These are phyloP conservation scores for Metarhizium guizhouense DNA, from an alignment of 2,329 filamentous ascomycete species.

Conservation along the genomic window DNA sequence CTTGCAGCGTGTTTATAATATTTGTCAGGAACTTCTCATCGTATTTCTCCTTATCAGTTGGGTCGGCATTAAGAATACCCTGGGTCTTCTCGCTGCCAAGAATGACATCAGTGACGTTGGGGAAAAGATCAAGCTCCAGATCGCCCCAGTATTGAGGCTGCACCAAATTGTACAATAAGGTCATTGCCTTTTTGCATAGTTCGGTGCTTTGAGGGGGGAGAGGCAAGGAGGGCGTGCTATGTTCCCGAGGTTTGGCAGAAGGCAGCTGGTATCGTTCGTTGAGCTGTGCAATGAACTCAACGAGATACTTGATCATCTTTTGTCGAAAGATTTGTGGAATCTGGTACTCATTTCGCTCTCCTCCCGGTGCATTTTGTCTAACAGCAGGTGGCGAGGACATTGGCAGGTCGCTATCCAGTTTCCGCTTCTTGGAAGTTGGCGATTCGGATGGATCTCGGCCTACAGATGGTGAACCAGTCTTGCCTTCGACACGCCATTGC, in stretches of 20 bases:
- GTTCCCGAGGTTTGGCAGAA: constrained; percentile 56
- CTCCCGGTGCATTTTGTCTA: constrained; percentile 24
- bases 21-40: constrained; percentile 77
- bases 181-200: constrained; percentile 76
- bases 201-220: constrained; percentile 55
- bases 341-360: constrained; percentile 55
- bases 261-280: constrained; percentile 76
- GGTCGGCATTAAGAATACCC: constrained; percentile 48
- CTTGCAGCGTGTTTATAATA: constrained; percentile 89
- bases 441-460: constrained; percentile 49
- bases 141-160: constrained; percentile 88
- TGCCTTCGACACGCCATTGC: constrained; percentile 64
- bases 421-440: constrained; percentile 66
- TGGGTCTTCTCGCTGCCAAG: constrained; percentile 71
- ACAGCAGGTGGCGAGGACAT: constrained; percentile 46
- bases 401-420: constrained; percentile 54
- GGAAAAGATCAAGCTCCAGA: constrained; percentile 82
- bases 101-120: constrained; percentile 80
- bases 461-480: constrained; percentile 19
- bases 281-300: constrained; percentile 87
- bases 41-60: constrained; percentile 59
- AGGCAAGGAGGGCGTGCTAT: constrained; percentile 32
- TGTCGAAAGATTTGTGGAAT: constrained; percentile 59
- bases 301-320: constrained; percentile 87
- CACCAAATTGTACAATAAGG: constrained; percentile 73